phyloP scores from a whole-genome alignment of 108 stramenopile genomes.

The Pseudonitzschia multistriata region DNA sequence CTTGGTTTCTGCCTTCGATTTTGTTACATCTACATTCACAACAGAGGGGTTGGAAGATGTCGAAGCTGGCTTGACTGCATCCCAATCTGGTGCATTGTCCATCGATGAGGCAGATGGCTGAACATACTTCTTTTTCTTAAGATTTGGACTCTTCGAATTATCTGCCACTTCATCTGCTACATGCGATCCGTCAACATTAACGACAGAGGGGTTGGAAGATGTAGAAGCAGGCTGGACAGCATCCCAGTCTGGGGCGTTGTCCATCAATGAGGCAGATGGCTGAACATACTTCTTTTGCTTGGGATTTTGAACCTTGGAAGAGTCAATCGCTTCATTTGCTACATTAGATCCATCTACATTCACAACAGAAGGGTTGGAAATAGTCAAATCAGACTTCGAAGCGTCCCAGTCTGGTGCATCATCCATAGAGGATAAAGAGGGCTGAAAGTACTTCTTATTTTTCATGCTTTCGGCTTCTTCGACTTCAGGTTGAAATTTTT shows the following conservation, averaged over 20 bases:
- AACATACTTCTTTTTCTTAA: slow-evolving; percentile 2
- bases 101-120: slow-evolving; percentile 1
- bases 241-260: slow-evolving; percentile 7
- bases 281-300: slow-evolving; percentile 8
- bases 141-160: background rate
- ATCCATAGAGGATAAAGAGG: background rate
- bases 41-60: slow-evolving; percentile 1
- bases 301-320: background rate
- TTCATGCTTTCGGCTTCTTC: background rate
- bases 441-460: slow-evolving; percentile 8
- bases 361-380: slow-evolving; percentile 11
- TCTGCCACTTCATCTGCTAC: background rate
- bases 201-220: slow-evolving; percentile 9
- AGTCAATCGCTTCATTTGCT: background rate
- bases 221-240: background rate
- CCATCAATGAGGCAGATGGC: background rate
- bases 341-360: background rate
- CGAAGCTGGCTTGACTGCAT: background rate
- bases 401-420: slow-evolving; percentile 3
- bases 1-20: background rate
- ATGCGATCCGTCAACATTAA: background rate
- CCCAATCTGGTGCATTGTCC: slow-evolving; percentile 10
- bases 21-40: slow-evolving; percentile 6
- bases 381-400: background rate
- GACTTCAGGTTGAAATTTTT: background rate